Conservation (phyloP, 2,329 filamentous ascomycete genomes). For the Clarireedia hainanense region DNA sequence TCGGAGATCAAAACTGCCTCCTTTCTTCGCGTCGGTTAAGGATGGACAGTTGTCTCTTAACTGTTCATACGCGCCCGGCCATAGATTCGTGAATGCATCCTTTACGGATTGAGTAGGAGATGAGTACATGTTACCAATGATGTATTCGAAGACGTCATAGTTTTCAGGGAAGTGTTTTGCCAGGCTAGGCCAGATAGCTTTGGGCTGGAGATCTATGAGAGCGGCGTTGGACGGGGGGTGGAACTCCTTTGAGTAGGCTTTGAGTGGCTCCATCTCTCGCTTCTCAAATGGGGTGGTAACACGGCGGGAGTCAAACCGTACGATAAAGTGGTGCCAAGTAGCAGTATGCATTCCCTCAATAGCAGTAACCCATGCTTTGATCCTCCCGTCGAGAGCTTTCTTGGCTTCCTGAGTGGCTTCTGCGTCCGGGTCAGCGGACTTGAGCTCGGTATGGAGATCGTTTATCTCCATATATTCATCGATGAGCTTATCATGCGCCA, state of each 20-base stretch:
- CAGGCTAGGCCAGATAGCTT: slow-evolving; percentile 41
- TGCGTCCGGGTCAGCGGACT: not conserved
- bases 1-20: slow-evolving; percentile 36
- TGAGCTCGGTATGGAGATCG: not conserved
- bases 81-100: slow-evolving; percentile 43
- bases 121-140: slow-evolving; percentile 37
- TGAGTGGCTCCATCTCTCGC: slow-evolving; percentile 62
- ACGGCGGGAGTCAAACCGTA: not conserved
- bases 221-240: slow-evolving; percentile 51
- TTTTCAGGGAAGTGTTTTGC: slow-evolving; percentile 30
- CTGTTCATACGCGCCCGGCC: slow-evolving; percentile 51
- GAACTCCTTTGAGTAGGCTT: slow-evolving; percentile 51
- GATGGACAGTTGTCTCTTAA: slow-evolving; percentile 42
- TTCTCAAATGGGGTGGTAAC: not conserved
- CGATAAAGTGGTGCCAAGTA: not conserved
- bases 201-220: slow-evolving; percentile 62
- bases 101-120: slow-evolving; percentile 31
- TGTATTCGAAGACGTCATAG: slow-evolving; percentile 46
- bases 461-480: not conserved
- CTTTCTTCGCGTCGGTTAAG: slow-evolving; percentile 38
- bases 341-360: not conserved
- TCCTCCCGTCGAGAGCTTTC: not conserved
- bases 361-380: not conserved
- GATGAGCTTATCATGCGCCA: not conserved
- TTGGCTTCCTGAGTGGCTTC: not conserved